These are phyloP conservation scores for Trypanosomatidae sp. DNA, from an alignment of 208 protist genomes.

Conservation along the genomic window DNA sequence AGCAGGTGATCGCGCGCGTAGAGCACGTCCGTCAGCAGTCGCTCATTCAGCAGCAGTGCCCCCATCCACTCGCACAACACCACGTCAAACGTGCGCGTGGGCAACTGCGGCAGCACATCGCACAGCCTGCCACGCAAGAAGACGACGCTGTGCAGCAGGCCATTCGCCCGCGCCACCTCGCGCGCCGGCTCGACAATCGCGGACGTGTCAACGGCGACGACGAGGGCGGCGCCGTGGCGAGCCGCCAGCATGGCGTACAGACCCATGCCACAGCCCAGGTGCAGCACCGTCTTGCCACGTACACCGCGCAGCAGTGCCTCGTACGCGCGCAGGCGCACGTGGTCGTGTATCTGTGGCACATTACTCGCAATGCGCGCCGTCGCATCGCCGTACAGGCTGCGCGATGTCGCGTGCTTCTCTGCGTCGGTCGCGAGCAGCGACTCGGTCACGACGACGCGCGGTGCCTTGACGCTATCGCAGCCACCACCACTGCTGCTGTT, in stretches of 20 bases:
- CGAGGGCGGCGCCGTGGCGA: constrained; percentile 39
- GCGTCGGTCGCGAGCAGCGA: constrained; percentile 70
- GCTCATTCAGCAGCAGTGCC: constrained; percentile 71
- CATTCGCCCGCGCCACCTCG: constrained; percentile 73
- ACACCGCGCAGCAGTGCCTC: constrained; percentile 56
- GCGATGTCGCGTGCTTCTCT: constrained; percentile 76
- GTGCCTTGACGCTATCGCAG: not conserved
- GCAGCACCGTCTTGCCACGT: constrained; percentile 78
- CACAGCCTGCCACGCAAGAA: constrained; percentile 68
- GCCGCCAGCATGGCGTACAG: constrained; percentile 81
- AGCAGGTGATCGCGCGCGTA: constrained; percentile 74
- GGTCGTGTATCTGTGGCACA: constrained; percentile 47
- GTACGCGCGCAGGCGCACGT: constrained; percentile 62
- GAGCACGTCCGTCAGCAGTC: constrained; percentile 54
- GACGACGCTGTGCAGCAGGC: constrained; percentile 46
- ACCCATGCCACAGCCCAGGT: constrained; percentile 80
- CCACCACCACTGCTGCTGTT: not conserved
- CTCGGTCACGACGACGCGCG: constrained; percentile 35
- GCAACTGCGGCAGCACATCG: constrained; percentile 48
- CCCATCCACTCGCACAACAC: constrained; percentile 89
- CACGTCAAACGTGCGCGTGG: constrained; percentile 68
- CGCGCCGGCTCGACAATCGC: constrained; percentile 65
- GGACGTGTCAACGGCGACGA: constrained; percentile 75
- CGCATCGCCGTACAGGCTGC: constrained; percentile 72
- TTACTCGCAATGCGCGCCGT: constrained; percentile 75